Evolutionary conservation across 306 rosid species (phyloP), one percentile per base, ranked within the genome.

Genomic region (Malus fusca): DNA sequence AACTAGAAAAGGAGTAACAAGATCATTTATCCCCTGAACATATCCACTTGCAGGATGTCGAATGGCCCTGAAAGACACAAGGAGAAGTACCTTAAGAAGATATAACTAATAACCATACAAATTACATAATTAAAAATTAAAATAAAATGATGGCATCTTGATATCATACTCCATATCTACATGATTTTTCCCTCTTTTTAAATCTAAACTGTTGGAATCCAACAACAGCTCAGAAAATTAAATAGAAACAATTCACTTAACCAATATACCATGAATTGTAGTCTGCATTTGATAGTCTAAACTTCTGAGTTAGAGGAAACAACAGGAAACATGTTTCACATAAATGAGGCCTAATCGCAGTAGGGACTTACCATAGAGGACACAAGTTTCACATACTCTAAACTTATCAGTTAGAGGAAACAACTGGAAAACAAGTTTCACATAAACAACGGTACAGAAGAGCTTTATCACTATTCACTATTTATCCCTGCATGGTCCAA

Each of bases 31-130:
- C 81, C 98, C 98, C 90, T 91, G 98, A 77, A 94, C 98, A 72
- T 94, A 94, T 81, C 98, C 98, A 84, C 98, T 94, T 69, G 98
- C 98, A 70, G 98, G 98, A 87, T 94, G 98, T 72, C 96, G 96
- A 80, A 94, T 94, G 59, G 98, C 97, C 98, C 98, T 94, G 86
- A 75, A 84, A 63, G 66, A 81, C 25, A 81, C 58, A 60, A 79
- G 65, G 64, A 78, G 79, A 82, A 59, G 75, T 59, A 68, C 74
- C 7, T 67, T 55, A 28, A 67, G 48, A 23, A 18, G 35, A 62
- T 22, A 26, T 26, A 65, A 43, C 70, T 51, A 35, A 71, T 37
- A 72, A 53, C 30, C 40, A 58, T 12, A 72, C 0, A 6, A 72
- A 37, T 59, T 22, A 22, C 2, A 23, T 18, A 73, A 56, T 65